Evolutionary conservation across 2,329 filamentous ascomycete genomes (phyloP).

Genomic region (Neopestalotiopsis clavispora): DNA sequence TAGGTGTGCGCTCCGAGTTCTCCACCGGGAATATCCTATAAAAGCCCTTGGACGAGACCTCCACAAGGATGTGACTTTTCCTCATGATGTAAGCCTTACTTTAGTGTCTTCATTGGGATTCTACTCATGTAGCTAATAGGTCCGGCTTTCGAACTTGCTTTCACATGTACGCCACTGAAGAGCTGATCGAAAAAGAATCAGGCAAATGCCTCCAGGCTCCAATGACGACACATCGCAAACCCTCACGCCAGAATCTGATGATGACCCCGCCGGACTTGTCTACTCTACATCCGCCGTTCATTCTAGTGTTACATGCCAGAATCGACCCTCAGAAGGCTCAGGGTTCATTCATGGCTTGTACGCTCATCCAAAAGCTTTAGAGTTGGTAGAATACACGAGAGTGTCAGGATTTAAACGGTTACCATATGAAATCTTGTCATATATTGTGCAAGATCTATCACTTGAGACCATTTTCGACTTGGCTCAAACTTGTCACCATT

Average conservation of each 20-base stretch:
- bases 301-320: neutral
- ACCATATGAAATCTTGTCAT: conserved; percentile 69
- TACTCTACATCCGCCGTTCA: neutral
- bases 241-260: neutral
- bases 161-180: neutral
- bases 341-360: neutral
- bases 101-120: neutral
- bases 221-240: neutral
- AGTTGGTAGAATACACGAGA: neutral
- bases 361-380: neutral
- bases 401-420: conserved; percentile 36
- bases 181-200: neutral
- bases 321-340: neutral
- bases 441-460: conserved; percentile 58
- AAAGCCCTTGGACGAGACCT: neutral
- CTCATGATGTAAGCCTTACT: neutral
- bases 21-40: neutral
- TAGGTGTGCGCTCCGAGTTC: neutral
- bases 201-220: neutral
- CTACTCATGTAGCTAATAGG: neutral
- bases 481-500: conserved; percentile 54
- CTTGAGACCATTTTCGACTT: conserved; percentile 64
- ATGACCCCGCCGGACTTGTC: neutral
- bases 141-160: neutral
- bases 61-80: neutral